These are phyloP conservation scores for Tolypocladium tropicale DNA, from an alignment of 2,329 filamentous ascomycete genomes.

Conservation along the genomic window DNA sequence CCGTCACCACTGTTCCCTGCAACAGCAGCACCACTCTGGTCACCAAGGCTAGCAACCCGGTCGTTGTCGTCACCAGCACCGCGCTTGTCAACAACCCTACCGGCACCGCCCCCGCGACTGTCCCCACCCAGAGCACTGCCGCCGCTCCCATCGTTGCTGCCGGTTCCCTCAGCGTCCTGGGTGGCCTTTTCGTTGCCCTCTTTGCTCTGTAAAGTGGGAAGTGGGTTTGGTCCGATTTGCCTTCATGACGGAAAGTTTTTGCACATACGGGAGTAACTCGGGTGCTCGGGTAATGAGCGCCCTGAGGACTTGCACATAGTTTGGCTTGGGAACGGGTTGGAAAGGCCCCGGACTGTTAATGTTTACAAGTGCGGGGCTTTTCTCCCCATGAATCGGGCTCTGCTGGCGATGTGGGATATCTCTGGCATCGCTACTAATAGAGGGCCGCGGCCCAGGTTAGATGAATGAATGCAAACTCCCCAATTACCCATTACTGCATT, in stretches of 20 bases:
- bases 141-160: slow-evolving; percentile 21
- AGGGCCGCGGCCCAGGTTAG: background rate
- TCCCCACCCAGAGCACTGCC: slow-evolving; percentile 5
- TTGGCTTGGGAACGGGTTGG: slow-evolving; percentile 15
- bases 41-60: slow-evolving; percentile 5
- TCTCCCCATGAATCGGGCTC: background rate
- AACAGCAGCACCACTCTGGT: background rate
- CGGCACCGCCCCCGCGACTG: slow-evolving; percentile 12
- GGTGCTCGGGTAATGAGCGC: slow-evolving; percentile 10
- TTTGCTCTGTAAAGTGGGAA: slow-evolving; percentile 29
- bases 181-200: slow-evolving; percentile 28
- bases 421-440: background rate
- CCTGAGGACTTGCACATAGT: slow-evolving; percentile 17
- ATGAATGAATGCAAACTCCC: background rate
- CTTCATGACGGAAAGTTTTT: slow-evolving; percentile 13
- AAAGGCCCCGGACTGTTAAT: background rate
- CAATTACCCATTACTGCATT: background rate
- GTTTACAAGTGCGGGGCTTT: background rate
- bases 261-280: slow-evolving; percentile 3
- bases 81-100: slow-evolving; percentile 13
- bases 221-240: slow-evolving; percentile 7
- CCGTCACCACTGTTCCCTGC: slow-evolving; percentile 3
- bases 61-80: slow-evolving; percentile 8
- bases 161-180: slow-evolving; percentile 27
- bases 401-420: background rate